Percentiles rank a stretch among this genome's conserved stretches.
Conservation (phyloP, 768 basidiomycete genomes). For the Rhizopogon roseolus region DNA sequence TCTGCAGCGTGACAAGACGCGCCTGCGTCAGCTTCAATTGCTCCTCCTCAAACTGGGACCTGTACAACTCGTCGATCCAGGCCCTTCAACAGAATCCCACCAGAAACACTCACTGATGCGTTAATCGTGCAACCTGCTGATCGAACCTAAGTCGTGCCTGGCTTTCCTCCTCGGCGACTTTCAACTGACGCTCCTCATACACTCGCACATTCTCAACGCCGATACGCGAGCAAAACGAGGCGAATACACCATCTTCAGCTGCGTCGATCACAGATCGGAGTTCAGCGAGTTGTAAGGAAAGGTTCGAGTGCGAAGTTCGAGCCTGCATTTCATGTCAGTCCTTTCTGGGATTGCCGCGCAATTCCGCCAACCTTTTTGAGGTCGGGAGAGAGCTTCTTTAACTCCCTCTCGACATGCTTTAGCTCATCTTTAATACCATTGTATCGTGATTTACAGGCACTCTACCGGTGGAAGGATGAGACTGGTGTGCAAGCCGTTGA, state of each 20-base stretch:
- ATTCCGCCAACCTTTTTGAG: constrained; percentile 54
- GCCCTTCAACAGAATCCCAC: neutral
- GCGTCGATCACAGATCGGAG: constrained; percentile 57
- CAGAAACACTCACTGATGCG: constrained; percentile 64
- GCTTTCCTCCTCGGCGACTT: constrained; percentile 83
- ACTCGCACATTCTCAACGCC: constrained; percentile 80
- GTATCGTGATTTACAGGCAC: constrained; percentile 68
- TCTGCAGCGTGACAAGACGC: constrained; percentile 53
- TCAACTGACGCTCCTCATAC: constrained; percentile 89
- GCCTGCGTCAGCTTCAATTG: constrained; percentile 62
- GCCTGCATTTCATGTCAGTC: constrained; percentile 34
- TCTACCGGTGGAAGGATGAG: constrained; percentile 35
- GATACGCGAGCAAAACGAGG: constrained; percentile 73
- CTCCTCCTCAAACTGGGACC: constrained; percentile 78
- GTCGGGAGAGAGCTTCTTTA: constrained; percentile 64
- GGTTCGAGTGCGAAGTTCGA: constrained; percentile 42
- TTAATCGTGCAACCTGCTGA: constrained; percentile 80
- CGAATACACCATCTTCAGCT: constrained; percentile 80
- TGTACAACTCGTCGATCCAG: constrained; percentile 21
- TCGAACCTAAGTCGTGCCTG: constrained; percentile 80
- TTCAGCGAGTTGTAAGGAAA: constrained; percentile 50
- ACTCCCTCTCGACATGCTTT: constrained; percentile 70
- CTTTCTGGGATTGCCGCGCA: neutral
- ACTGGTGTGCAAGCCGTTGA: neutral
- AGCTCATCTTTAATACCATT: constrained; percentile 81